Percentiles rank a stretch among this genome's conserved stretches.
phyloP scores from a whole-genome alignment of 345 rosid genomes.

The Bretschneidera sinensis region DNA sequence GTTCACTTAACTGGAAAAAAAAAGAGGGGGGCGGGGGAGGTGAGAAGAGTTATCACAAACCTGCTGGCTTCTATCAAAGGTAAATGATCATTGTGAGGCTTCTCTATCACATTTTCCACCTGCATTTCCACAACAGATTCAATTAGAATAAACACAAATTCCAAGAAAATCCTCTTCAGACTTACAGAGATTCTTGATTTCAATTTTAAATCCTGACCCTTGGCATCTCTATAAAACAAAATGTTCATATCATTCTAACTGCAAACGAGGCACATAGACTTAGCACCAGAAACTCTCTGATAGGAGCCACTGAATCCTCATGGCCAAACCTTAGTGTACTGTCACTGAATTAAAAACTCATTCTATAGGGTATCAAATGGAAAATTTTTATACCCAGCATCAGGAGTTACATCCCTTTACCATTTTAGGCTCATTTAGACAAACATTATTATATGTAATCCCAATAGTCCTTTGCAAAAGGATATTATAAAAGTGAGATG shows the following conservation, averaged over 20 bases:
- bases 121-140: constrained; percentile 23
- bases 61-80: constrained; percentile 85
- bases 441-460: too few relatives aligned
- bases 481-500: too few relatives aligned
- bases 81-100: constrained; percentile 76
- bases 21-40: neutral
- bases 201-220: neutral
- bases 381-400: neutral
- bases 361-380: neutral
- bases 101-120: constrained; percentile 80
- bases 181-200: neutral
- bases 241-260: neutral
- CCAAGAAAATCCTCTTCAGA: too few relatives aligned
- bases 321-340: neutral
- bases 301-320: neutral
- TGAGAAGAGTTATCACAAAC: constrained; percentile 20
- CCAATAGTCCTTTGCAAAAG: neutral
- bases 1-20: too few relatives aligned
- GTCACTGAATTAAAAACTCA: neutral
- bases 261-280: neutral
- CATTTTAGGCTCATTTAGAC: neutral
- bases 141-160: neutral
- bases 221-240: neutral
- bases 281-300: neutral
- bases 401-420: neutral